Evolutionary conservation across 2,329 filamentous ascomycete genomes (phyloP), one percentile per base, ranked within the genome.

Genomic region (Pseudogymnoascus sp.): DNA sequence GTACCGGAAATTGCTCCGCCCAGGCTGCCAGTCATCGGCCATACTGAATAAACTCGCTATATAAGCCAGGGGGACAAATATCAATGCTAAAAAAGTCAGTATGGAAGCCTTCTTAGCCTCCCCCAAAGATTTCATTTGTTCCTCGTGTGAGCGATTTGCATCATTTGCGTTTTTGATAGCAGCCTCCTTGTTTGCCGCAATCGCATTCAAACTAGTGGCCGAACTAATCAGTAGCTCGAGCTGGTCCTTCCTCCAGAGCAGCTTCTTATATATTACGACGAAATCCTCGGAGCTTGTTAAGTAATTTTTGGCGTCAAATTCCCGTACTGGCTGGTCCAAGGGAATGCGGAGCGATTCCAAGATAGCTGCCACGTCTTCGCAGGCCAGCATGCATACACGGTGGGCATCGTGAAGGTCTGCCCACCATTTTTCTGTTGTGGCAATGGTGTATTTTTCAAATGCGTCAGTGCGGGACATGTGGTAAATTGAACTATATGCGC

Each of bases 41-140:
- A 75, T 74, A 13, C 71, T 72, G 7, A 74, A 71, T 23, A 71
- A 63, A 1, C 67, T 68, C 13, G 73, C 70, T 3, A 74, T 65
- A 11, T 72, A 69, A 57, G 71, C 73, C 21, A 75, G 65, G 3
- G 73, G 73, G 15, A 74, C 72, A 64, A 74, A 74, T 61, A 75
- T 68, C 0, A 72, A 74, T 3, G 73, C 73, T 3, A 75, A 65
- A 69, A 69, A 73, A 0, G 72, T 74, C 7, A 75, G 67, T 28
- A 50, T 50, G 15, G 44, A 50, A 28, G 44, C 44, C 44, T 50
- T 50, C 44, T 50, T 50, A 17, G 44, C 44, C 44, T 50, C 44
- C 15, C 23, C 15, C 15, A 50, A 50, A 28, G 44, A 50, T 17
- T 50, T 50, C n/a, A 50, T 50, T 50, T 50, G 44, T 28, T 50